Percentiles rank a stretch among this genome's conserved stretches.
phyloP scores from a whole-genome alignment of 106 monocot genomes.

The Narthecium ossifragum region DNA sequence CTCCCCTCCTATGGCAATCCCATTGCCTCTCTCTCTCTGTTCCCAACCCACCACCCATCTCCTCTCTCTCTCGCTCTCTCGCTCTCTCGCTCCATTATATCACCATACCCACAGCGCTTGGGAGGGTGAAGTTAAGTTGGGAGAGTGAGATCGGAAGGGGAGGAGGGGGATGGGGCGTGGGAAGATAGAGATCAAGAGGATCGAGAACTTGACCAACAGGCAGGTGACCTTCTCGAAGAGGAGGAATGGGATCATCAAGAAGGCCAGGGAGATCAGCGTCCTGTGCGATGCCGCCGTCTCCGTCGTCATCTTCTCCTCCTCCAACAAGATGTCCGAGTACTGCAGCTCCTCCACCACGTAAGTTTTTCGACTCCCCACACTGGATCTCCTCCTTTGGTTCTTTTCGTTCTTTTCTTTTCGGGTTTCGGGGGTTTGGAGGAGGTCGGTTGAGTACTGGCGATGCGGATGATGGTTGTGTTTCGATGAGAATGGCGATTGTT shows the following conservation, averaged over 20 bases:
- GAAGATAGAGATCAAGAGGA: conserved; percentile 97
- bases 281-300: conserved; percentile 75
- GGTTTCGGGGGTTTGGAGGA: not conserved
- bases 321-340: conserved; percentile 87
- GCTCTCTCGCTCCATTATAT: not conserved
- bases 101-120: too few species aligned
- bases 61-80: not conserved
- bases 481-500: too few species aligned
- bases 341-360: conserved; percentile 63
- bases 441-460: too few species aligned
- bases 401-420: not conserved
- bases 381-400: conserved; percentile 1
- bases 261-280: conserved; percentile 90
- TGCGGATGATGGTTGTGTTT: too few species aligned
- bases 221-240: conserved; percentile 95
- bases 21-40: too few species aligned
- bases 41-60: too few species aligned
- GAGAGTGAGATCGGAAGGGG: too few species aligned
- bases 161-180: conserved; percentile 53
- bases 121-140: too few species aligned
- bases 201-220: conserved; percentile 90
- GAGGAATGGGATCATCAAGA: conserved; percentile 91
- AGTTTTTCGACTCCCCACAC: not conserved
- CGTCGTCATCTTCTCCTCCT: conserved; percentile 84
- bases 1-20: not conserved